A percentile compares a stretch with the other conserved stretches of the same genome.
Evolutionary conservation across 352 stramenopile genomes (phyloP).

Genomic region (Phytopythium litorale): DNA sequence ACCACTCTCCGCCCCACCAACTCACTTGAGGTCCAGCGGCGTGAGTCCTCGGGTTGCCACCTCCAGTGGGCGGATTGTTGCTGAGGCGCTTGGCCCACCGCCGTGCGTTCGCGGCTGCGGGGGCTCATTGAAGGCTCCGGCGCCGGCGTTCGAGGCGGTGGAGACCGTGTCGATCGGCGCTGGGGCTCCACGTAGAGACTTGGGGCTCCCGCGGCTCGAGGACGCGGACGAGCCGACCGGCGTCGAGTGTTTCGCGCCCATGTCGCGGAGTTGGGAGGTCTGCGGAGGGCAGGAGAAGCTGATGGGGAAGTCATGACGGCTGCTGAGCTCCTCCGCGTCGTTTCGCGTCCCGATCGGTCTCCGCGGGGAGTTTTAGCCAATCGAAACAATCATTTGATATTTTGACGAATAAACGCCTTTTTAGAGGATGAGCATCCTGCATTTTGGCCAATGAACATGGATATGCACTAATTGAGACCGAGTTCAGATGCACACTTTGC

Average conservation of each 20-base stretch:
- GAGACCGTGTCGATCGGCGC: not conserved
- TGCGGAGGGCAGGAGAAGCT: not conserved
- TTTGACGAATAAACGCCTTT: not conserved
- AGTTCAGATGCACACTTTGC: not conserved
- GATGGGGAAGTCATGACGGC: not conserved
- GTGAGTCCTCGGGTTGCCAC: constrained; percentile 19
- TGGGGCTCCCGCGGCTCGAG: constrained; percentile 2
- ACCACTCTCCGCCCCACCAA: not conserved
- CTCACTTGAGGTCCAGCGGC: constrained; percentile 69
- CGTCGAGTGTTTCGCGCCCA: constrained; percentile 69
- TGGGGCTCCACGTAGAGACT: not conserved
- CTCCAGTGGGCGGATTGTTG: constrained; percentile 54
- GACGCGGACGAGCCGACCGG: constrained; percentile 29
- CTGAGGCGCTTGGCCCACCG: constrained; percentile 28
- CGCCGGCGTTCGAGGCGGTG: not conserved
- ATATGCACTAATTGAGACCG: not conserved
- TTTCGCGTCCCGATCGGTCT: constrained; percentile 1
- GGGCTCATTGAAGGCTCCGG: not conserved
- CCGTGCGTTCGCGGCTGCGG: constrained; percentile 4
- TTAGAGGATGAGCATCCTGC: not conserved
- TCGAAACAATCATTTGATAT: not conserved
- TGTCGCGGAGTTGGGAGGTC: constrained; percentile 6
- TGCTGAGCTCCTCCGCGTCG: not conserved
- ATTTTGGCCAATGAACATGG: not conserved
- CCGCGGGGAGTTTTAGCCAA: constrained; percentile 8